Evolutionary conservation across 805 yeast genomes (phyloP).

Genomic region (Saccharomycopsis olivae): DNA sequence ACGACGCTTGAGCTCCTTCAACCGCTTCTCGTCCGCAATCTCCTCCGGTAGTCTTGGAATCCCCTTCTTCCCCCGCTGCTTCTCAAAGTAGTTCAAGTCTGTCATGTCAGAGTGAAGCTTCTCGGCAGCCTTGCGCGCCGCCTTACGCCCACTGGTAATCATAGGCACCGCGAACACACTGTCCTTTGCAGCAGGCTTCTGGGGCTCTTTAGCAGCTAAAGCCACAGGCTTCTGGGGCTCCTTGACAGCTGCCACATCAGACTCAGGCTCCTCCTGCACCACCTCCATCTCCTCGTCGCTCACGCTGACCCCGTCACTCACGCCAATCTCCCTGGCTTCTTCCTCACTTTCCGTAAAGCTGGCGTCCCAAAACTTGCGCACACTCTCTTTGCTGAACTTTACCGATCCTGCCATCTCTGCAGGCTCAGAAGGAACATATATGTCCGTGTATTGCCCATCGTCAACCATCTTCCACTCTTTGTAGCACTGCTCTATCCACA

Average conservation of each 20-base stretch:
- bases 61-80: conserved; percentile 35
- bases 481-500: conserved; percentile 83
- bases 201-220: no score
- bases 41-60: conserved; percentile 33
- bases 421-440: no score
- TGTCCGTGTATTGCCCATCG: no score
- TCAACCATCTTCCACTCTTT: conserved; percentile 44
- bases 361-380: background rate
- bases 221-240: no score
- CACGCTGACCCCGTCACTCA: no score
- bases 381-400: conserved; percentile 2
- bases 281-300: no score
- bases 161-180: no score
- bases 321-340: no score
- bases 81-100: conserved; percentile 53
- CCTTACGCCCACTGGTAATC: conserved; percentile 35
- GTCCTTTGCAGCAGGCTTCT: no score
- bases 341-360: no score
- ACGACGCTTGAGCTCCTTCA: background rate
- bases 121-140: conserved; percentile 55
- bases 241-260: no score
- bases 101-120: conserved; percentile 61
- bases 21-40: conserved; percentile 21
- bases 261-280: no score
- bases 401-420: conserved; percentile 19